These are phyloP conservation scores for Fusarium devonianum DNA, from an alignment of 2,329 filamentous ascomycete species.

Conservation along the genomic window DNA sequence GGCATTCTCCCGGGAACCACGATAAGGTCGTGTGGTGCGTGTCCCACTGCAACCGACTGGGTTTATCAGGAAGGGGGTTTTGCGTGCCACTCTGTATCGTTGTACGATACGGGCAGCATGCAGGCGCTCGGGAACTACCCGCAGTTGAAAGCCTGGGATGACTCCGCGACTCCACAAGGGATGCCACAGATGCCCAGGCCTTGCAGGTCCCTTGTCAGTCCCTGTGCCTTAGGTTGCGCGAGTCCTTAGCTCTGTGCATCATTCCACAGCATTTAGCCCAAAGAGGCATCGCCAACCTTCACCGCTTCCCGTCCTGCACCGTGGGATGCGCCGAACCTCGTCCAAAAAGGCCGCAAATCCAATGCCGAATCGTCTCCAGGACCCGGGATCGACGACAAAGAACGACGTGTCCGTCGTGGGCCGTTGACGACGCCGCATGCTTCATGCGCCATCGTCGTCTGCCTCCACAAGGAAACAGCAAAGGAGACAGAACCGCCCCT, in stretches of 20 bases:
- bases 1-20: background rate
- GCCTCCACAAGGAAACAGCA: conserved; percentile 21
- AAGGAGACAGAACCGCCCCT: conserved; percentile 16
- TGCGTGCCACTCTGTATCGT: conserved; percentile 5
- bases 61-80: conserved; percentile 1
- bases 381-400: conserved; percentile 23
- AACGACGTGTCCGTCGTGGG: conserved; percentile 27
- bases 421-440: conserved; percentile 9
- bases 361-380: conserved; percentile 29
- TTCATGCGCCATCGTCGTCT: conserved; percentile 16
- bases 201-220: conserved; percentile 22
- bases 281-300: conserved; percentile 40
- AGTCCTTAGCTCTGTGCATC: conserved; percentile 38
- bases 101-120: conserved; percentile 3
- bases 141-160: conserved; percentile 11
- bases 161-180: conserved; percentile 7
- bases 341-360: conserved; percentile 37
- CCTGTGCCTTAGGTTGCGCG: conserved; percentile 29
- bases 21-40: background rate
- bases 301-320: conserved; percentile 35
- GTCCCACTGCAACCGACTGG: background rate
- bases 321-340: conserved; percentile 22
- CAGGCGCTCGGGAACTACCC: conserved; percentile 22
- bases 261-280: conserved; percentile 32
- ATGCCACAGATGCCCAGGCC: conserved; percentile 6